Evolutionary conservation across 768 basidiomycete genomes (phyloP), one percentile per base, ranked within the genome.

Genomic region (Termitomyces sp.): DNA sequence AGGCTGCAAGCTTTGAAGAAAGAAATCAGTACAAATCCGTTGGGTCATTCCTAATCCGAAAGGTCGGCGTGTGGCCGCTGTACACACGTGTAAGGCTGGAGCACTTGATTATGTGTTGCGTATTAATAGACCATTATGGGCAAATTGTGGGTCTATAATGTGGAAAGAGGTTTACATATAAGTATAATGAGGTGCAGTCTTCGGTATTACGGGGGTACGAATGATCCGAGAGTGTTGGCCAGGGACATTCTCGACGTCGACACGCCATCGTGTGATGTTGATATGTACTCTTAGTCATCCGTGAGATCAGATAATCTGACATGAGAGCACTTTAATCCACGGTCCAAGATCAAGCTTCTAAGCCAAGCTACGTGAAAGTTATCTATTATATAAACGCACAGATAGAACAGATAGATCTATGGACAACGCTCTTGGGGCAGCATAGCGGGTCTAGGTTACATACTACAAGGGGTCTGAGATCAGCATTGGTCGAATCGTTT

Each of bases 231-330:
- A 48, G n/a, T n/a, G n/a, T n/a, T 57, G 28, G 22, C 49, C 44
- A 45, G 53, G 57, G 44, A 6, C 32, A 11, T 12, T 37, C 42
- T 45, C 50, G 51, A 52, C 54, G 55, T 58, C 60, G 60, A 60
- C 59, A 51, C 57, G 54, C 54, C 32, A 49, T 54, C 56, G 58
- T 61, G 57, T 56, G 57, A 56, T 49, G 50, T n/a, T n/a, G n/a
- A n/a, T 3, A 28, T 1, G 22, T 19, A 46, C 30, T 46, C n/a
- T n/a, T 38, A 52, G 55, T 35, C 21, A 46, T 22, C n/a, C 52
- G 7, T 50, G 44, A 37, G 47, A 52, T 53, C 50, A 55, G 49
- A 51, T 60, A 51, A 15, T 49, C 34, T 45, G 54, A 56, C 58
- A 56, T 53, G 42, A 51, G 56, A 59, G 52, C 40, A 21, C 44